Conservation (phyloP, 768 basidiomycete genomes). For the Rubroboletus pulcherrimus region DNA sequence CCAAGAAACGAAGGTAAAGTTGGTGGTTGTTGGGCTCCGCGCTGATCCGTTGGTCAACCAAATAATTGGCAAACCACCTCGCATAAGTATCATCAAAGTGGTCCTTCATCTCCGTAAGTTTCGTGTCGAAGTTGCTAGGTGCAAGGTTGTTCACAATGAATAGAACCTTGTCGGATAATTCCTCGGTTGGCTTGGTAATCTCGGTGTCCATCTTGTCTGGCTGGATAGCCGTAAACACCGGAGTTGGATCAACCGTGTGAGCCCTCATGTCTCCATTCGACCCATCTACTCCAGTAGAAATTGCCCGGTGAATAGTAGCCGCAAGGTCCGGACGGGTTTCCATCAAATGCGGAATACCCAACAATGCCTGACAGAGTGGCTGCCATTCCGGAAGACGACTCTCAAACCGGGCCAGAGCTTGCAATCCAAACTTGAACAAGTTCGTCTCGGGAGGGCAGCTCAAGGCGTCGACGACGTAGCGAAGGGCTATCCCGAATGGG, state of each 20-base stretch:
- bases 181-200: slow-evolving; percentile 72
- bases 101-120: slow-evolving; percentile 80
- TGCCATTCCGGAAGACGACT: slow-evolving; percentile 87
- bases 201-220: slow-evolving; percentile 64
- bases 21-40: slow-evolving; percentile 97
- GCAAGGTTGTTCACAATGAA: slow-evolving; percentile 99
- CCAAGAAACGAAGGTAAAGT: slow-evolving; percentile 91
- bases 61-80: slow-evolving; percentile 96
- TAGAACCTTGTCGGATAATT: slow-evolving; percentile 86
- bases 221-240: slow-evolving; percentile 75
- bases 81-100: slow-evolving; percentile 81
- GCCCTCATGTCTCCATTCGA: slow-evolving; percentile 39
- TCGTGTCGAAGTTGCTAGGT: slow-evolving; percentile 86
- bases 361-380: slow-evolving; percentile 83
- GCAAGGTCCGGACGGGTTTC: slow-evolving; percentile 83
- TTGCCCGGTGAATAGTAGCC: slow-evolving; percentile 63
- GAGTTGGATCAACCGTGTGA: slow-evolving; percentile 40
- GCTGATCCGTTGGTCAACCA: slow-evolving; percentile 93
- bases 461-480: slow-evolving; percentile 93
- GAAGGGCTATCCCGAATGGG: slow-evolving; percentile 92
- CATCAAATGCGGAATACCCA: slow-evolving; percentile 81
- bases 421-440: slow-evolving; percentile 91
- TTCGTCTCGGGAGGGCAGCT: slow-evolving; percentile 88
- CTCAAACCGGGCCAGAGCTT: slow-evolving; percentile 87
- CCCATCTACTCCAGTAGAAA: slow-evolving; percentile 50